Base-by-base conservation (phyloP, 2,329 filamentous ascomycete species). In the Aspergillus tubingensis region DNA sequence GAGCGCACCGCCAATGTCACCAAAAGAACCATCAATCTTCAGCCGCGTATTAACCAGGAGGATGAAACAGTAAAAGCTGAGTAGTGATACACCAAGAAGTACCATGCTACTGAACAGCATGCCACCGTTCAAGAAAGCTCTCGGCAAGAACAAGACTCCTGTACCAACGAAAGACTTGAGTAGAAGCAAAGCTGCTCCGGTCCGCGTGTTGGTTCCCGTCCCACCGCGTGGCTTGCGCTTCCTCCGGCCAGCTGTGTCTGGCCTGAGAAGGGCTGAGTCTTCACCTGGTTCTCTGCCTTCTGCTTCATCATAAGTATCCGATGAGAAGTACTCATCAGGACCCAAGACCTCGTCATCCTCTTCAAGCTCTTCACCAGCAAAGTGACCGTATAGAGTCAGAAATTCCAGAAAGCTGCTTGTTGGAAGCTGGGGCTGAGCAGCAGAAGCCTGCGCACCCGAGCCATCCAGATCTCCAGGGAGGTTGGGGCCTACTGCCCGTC, bases 131-230 rank as follows among this genome's bases (percentile, higher is more conserved):
- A 97, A 85, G 73, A 95, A 99, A 4, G 95, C 94, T 51, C 92
- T 88, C 0, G 94, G 94, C 36, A 98, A 81, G 80, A 98, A 98
- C 15, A 98, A 82, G 8, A 98, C 94, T 58, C 94, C 94, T 0
- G 95, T 99, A 19, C 96, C 95, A 51, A 99, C 95, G 73, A 99
- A 99, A 0, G 94, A 98, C 81, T 99, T 99, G 66, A 99, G 86
- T 44, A 99, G 82, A 57, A 99, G 83, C 67, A 97, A 77, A 10
- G 91, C 88, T 8, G 95, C 94, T 63, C 90, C 91, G 65, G 87
- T 88, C 3, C 91, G 88, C 53, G 86, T 90, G 68, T 91, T 93
- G 57, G 88, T 92, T 41, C 93, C 91, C 62, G 85, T 87, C 23
- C 87, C 86, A 55, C 88, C 85, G 44, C 91, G 88, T 54, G 86